Percentiles rank a stretch among this genome's conserved stretches.
Evolutionary conservation across 2,329 filamentous ascomycete species (phyloP).

Genomic region (Myriosclerotinia scirpicola): DNA sequence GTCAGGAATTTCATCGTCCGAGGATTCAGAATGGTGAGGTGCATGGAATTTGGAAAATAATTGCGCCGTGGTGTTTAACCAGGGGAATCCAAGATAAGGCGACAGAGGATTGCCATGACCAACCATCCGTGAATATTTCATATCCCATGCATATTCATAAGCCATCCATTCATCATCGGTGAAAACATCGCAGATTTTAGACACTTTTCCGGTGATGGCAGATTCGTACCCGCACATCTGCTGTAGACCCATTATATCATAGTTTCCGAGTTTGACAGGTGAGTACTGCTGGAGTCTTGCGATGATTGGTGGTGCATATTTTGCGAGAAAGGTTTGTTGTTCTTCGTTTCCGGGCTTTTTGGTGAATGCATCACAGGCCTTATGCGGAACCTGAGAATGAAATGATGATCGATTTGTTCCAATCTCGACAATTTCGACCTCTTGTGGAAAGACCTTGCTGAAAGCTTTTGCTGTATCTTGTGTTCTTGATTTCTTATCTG

Average conservation of each 20-base stretch:
- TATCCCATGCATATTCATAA: conserved; percentile 64
- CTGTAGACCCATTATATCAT: conserved; percentile 65
- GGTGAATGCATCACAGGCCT: conserved; percentile 59
- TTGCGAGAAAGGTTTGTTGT: conserved; percentile 46
- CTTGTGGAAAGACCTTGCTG: conserved; percentile 35
- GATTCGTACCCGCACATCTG: conserved; percentile 50
- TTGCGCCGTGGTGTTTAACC: conserved; percentile 54
- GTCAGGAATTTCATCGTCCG: conserved; percentile 26
- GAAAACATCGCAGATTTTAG: conserved; percentile 62
- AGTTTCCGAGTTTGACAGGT: conserved; percentile 61
- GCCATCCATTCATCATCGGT: conserved; percentile 62
- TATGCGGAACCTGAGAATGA: conserved; percentile 44
- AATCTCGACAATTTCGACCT: conserved; percentile 36
- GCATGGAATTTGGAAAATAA: conserved; percentile 45
- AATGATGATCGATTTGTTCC: conserved; percentile 56
- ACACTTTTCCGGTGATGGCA: conserved; percentile 59
- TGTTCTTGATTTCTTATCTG: conserved; percentile 38
- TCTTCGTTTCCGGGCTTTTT: conserved; percentile 37
- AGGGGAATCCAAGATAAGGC: conserved; percentile 62
- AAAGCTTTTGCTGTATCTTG: conserved; percentile 39
- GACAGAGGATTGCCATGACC: conserved; percentile 62
- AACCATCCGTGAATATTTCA: conserved; percentile 64
- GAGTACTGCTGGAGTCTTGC: conserved; percentile 53
- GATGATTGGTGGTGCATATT: conserved; percentile 61
- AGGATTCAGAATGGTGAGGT: conserved; percentile 25